A percentile compares a stretch with the other conserved stretches of the same genome.
Evolutionary conservation across 768 basidiomycete genomes (phyloP).

Genomic region (Russula compacta): DNA sequence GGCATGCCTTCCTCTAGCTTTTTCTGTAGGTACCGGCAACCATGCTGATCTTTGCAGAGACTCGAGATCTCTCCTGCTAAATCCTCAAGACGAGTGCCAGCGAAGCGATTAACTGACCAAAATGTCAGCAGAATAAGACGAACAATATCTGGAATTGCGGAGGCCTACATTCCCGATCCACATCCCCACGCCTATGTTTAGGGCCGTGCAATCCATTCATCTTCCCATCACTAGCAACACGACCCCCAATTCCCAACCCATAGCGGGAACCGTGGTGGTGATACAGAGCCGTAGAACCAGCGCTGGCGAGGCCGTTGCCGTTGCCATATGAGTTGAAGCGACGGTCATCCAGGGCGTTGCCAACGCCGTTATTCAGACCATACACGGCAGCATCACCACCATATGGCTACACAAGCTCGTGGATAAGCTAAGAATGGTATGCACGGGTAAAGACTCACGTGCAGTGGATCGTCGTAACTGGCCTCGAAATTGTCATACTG

Average conservation of each 20-base stretch:
- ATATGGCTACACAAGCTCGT: constrained; percentile 36
- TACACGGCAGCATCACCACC: constrained; percentile 43
- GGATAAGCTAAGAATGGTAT: constrained; percentile 5
- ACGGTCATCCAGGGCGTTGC: constrained; percentile 37
- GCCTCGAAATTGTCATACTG: constrained; percentile 53
- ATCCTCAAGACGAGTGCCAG: constrained; percentile 92
- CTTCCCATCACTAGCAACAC: constrained; percentile 53
- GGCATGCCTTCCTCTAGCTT: constrained; percentile 94
- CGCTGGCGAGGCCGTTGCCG: constrained; percentile 25
- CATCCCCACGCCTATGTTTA: constrained; percentile 90
- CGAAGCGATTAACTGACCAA: constrained; percentile 82
- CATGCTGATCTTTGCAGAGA: constrained; percentile 98
- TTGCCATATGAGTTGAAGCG: constrained; percentile 47
- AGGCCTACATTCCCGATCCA: constrained; percentile 72
- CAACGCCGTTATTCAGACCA: constrained; percentile 21
- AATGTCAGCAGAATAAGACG: background rate
- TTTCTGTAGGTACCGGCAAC: constrained; percentile 97
- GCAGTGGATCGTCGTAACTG: constrained; percentile 45
- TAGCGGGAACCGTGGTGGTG: constrained; percentile 73
- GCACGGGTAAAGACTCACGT: constrained; percentile 33
- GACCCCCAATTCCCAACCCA: constrained; percentile 51
- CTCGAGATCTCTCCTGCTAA: constrained; percentile 89
- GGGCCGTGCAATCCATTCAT: constrained; percentile 88
- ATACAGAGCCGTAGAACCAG: constrained; percentile 69
- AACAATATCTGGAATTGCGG: constrained; percentile 11